Percentiles rank a stretch among this genome's conserved stretches.
phyloP scores from a whole-genome alignment of 306 rosid species.

The Rosa rugosa region DNA sequence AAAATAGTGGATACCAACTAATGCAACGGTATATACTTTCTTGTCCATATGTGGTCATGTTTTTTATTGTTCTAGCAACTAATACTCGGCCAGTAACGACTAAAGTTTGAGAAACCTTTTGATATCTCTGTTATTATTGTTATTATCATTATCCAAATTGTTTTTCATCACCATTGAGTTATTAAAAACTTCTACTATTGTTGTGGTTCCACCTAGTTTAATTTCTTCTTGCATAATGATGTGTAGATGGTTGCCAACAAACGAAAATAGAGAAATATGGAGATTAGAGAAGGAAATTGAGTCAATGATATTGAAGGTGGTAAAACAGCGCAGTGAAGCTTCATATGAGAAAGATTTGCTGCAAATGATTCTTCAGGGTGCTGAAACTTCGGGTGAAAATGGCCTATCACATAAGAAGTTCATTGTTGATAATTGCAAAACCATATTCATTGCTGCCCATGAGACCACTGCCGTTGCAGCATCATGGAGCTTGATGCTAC shows the following conservation, averaged over 20 bases:
- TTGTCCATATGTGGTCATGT: no score
- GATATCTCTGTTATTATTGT: background rate
- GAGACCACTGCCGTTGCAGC: slow-evolving; percentile 31
- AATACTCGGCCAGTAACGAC: background rate
- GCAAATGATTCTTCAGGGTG: slow-evolving; percentile 71
- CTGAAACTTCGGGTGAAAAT: slow-evolving; percentile 27
- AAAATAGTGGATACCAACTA: background rate
- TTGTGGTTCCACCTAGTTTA: background rate
- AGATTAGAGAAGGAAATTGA: slow-evolving; percentile 55
- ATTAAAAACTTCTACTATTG: background rate
- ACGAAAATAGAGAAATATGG: slow-evolving; percentile 53
- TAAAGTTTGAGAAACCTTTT: background rate
- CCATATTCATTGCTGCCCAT: slow-evolving; percentile 36
- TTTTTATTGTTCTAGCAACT: background rate
- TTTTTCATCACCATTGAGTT: no score
- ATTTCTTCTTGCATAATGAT: background rate
- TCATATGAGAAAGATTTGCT: slow-evolving; percentile 56
- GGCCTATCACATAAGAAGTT: slow-evolving; percentile 35
- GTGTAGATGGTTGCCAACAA: slow-evolving; percentile 56
- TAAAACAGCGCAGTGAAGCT: slow-evolving; percentile 36
- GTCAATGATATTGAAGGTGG: slow-evolving; percentile 45
- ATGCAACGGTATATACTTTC: no score
- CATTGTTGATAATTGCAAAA: slow-evolving; percentile 48
- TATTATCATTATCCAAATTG: background rate
- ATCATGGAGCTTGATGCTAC: slow-evolving; percentile 32